These are phyloP conservation scores for Chlorophyllum brunneum DNA, from an alignment of 768 basidiomycete genomes.

Conservation along the genomic window DNA sequence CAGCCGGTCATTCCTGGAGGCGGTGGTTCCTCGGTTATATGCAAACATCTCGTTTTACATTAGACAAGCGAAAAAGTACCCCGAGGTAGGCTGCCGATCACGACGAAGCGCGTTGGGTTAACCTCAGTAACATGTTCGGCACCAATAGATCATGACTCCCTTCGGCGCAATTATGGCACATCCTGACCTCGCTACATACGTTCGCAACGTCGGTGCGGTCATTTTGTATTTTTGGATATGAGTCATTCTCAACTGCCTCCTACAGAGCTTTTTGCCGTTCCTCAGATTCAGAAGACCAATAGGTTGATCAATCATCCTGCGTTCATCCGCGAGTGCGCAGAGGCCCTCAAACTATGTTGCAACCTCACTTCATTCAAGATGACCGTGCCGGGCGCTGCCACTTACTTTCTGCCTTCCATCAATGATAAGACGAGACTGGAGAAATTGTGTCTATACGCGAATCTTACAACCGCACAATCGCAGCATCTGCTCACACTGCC, in stretches of 20 bases:
- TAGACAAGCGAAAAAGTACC: conserved; percentile 56
- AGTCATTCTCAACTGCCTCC: background rate
- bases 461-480: conserved; percentile 50
- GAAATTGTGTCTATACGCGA: conserved; percentile 45
- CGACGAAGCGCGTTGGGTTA: background rate
- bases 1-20: conserved; percentile 61
- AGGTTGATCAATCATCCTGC: conserved; percentile 26
- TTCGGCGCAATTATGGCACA: conserved; percentile 56
- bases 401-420: conserved; percentile 46
- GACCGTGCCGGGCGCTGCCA: conserved; percentile 39
- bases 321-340: conserved; percentile 51
- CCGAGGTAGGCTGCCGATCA: conserved; percentile 32
- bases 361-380: conserved; percentile 60
- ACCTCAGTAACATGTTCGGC: no score
- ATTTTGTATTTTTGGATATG: background rate
- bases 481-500: conserved; percentile 35
- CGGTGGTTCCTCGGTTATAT: conserved; percentile 62
- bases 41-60: conserved; percentile 49
- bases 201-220: conserved; percentile 16
- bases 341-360: conserved; percentile 42
- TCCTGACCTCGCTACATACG: conserved; percentile 15
- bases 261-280: conserved; percentile 14
- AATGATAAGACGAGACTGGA: conserved; percentile 39
- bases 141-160: conserved; percentile 47
- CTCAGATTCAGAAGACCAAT: conserved; percentile 7